Evolutionary conservation across 169 alveolate genomes (phyloP), one percentile per base, ranked within the genome.

Genomic region (Fabrea salina): DNA sequence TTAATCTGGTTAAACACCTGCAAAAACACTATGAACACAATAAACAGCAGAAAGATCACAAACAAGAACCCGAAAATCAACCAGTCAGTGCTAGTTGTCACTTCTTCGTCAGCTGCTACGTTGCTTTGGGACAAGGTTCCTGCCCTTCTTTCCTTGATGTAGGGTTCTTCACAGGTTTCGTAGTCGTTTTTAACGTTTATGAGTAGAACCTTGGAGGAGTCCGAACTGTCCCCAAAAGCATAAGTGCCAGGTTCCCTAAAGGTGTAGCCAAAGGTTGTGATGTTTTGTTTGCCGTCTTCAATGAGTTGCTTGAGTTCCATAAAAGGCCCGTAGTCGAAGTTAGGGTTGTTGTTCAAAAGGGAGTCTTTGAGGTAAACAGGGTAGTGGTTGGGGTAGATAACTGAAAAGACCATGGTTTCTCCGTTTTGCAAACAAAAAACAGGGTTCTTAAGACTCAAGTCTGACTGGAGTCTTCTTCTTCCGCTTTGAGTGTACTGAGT

Each of bases 251-350:
- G 76, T 11, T 84, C 90, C 19, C 83, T 53, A 78, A 91, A 91
- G 8, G 94, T 88, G 64, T 54, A 86, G 13, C 71, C 54, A 44
- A 84, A 84, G 56, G 19, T 25, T 13, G 66, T 82, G 33, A 79
- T 47, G 39, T 64, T 40, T 75, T 35, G 74, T 5, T 53, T 74
- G 13, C 84, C 90, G 8, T 76, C 86, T 13, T 70, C 32, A 59
- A 79, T 61, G 22, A 75, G 85, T 44, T 66, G 43, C 4, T 35
- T 79, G 22, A 84, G 83, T 25, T 71, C 58, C n/a, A 49, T 83
- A 80, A 89, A 89, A 25, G 82, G 68, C 6, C 92, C 90, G 43
- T 84, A 81, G 82, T 91, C 95, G 70, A 91, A 86, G 56, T 82
- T 75, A 2, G 94, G 80, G 61, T 85, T 86, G 8, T 89, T 76